Percentiles rank a stretch among this genome's conserved stretches.
phyloP scores from a whole-genome alignment of 768 basidiomycete species.

The Panaeolus cyanescens region DNA sequence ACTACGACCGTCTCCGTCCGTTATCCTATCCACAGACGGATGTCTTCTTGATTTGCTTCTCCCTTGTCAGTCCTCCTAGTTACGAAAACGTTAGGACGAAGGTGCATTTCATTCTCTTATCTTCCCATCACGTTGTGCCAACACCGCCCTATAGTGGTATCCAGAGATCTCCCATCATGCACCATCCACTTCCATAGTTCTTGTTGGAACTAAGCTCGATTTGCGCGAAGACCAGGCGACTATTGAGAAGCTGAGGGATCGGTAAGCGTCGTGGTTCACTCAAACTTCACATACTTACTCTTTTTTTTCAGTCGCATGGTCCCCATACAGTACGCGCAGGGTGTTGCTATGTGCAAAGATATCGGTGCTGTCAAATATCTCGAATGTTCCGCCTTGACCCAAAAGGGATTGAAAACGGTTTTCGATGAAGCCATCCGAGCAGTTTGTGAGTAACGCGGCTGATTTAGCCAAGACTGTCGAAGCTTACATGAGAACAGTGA shows the following conservation, averaged over 20 bases:
- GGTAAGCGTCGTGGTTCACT: constrained; percentile 44
- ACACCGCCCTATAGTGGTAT: constrained; percentile 66
- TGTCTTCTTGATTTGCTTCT: constrained; percentile 99
- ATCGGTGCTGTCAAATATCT: constrained; percentile 96
- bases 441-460: constrained; percentile 66
- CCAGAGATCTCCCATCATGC: constrained; percentile 98
- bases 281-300: constrained; percentile 3
- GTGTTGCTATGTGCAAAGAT: constrained; percentile 88
- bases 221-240: constrained; percentile 93
- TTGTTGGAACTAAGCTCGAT: constrained; percentile 98
- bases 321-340: constrained; percentile 91
- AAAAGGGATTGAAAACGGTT: constrained; percentile 98
- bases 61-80: constrained; percentile 94
- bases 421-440: constrained; percentile 99
- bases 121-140: constrained; percentile 10
- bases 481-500: constrained; percentile 48
- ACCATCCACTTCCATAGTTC: constrained; percentile 87
- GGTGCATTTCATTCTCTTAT: constrained; percentile 44
- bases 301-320: constrained; percentile 74
- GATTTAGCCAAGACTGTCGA: constrained; percentile 1
- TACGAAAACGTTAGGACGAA: constrained; percentile 99
- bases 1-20: constrained; percentile 97
- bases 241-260: constrained; percentile 90
- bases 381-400: constrained; percentile 94
- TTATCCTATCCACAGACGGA: constrained; percentile 99